Conservation (phyloP, 345 rosid species). For the Hevea brasiliensis region DNA sequence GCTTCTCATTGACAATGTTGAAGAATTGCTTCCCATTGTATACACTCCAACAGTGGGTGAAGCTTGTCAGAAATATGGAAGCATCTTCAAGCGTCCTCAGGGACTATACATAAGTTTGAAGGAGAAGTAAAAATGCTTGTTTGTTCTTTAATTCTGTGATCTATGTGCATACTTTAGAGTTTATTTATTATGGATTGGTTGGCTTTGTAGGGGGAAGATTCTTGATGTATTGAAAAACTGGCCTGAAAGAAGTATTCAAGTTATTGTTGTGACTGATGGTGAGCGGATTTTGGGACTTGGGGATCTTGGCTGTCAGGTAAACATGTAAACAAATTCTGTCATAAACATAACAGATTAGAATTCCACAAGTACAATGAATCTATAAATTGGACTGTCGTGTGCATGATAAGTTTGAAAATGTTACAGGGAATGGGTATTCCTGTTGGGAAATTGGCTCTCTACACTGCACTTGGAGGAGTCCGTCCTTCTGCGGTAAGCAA, state of each 20-base stretch:
- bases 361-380: neutral
- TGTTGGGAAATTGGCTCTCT: conserved; percentile 76
- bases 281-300: conserved; percentile 30
- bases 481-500: conserved; percentile 81
- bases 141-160: neutral
- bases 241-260: conserved; percentile 26
- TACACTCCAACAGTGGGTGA: conserved; percentile 31
- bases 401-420: conserved; percentile 1
- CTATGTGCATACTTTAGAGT: neutral
- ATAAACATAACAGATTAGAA: too few relatives aligned
- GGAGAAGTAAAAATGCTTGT: conserved; percentile 19
- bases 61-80: conserved; percentile 29
- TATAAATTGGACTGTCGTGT: neutral
- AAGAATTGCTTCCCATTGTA: conserved; percentile 29
- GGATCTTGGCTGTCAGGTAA: conserved; percentile 32
- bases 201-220: conserved; percentile 17
- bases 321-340: neutral
- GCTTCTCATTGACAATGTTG: conserved; percentile 27
- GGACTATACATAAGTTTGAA: conserved; percentile 27
- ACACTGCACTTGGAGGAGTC: conserved; percentile 89
- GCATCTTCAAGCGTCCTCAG: conserved; percentile 30
- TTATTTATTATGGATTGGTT: neutral
- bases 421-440: conserved; percentile 93
- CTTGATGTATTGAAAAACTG: conserved; percentile 29
- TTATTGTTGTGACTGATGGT: conserved; percentile 30